These are phyloP conservation scores for Euclidium syriacum DNA, from an alignment of 345 rosid species.

Conservation along the genomic window DNA sequence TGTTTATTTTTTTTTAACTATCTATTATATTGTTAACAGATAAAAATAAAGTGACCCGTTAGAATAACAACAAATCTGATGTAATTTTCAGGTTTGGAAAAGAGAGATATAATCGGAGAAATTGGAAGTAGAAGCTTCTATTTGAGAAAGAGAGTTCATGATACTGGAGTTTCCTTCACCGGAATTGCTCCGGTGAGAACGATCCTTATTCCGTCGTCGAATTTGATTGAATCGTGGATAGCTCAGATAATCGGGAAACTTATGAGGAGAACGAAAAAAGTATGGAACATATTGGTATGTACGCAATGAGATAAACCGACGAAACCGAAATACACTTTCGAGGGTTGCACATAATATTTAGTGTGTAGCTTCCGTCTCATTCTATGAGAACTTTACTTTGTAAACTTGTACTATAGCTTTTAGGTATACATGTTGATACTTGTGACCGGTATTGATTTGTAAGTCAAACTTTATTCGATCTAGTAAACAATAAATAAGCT, in stretches of 20 bases:
- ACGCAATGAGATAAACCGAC: conserved; percentile 26
- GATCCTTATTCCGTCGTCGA: conserved; percentile 25
- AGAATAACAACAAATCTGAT: no score
- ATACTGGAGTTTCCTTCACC: background rate
- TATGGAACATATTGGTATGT: conserved; percentile 66
- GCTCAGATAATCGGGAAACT: conserved; percentile 48
- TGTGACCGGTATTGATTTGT: background rate
- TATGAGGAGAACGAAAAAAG: conserved; percentile 43
- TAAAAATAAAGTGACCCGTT: no score
- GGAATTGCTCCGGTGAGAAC: conserved; percentile 13
- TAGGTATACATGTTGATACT: background rate
- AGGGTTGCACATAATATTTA: conserved; percentile 9
- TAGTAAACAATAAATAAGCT: background rate
- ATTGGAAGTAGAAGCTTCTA: conserved; percentile 72
- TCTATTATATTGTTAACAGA: no score
- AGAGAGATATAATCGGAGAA: conserved; percentile 54
- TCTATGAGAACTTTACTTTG: background rate
- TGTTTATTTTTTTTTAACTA: no score
- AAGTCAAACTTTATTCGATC: background rate
- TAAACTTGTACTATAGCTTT: background rate
- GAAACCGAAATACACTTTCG: background rate
- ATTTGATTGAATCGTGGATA: conserved; percentile 35
- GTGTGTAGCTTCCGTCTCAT: conserved; percentile 6
- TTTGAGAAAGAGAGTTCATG: conserved; percentile 44
- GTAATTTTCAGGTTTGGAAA: conserved; percentile 52